These are phyloP conservation scores for Tylopilus rubrobrunneus DNA, from an alignment of 768 basidiomycete species.

Conservation along the genomic window DNA sequence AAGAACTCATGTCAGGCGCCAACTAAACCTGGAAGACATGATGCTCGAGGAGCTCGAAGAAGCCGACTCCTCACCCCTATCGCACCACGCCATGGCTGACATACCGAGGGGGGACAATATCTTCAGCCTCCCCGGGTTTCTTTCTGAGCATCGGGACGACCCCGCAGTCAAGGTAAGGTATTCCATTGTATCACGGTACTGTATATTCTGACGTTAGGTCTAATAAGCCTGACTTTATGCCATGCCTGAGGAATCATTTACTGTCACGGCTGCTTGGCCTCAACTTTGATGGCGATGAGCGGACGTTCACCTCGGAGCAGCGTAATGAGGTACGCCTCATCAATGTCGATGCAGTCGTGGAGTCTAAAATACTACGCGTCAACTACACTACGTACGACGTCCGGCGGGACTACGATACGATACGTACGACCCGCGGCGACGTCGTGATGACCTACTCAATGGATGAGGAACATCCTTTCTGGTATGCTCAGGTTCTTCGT, in stretches of 20 bases:
- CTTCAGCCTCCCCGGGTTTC: background rate
- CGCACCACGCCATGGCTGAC: conserved; percentile 4
- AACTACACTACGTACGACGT: too few relatives aligned
- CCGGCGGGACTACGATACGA: too few relatives aligned
- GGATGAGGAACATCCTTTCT: too few relatives aligned
- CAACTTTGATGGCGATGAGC: conserved; percentile 7
- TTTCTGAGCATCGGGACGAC: conserved; percentile 6
- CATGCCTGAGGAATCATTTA: background rate
- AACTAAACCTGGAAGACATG: background rate
- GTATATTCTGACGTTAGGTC: too few relatives aligned
- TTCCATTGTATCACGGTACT: too few relatives aligned
- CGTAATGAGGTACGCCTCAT: background rate
- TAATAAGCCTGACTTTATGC: background rate
- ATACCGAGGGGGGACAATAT: background rate
- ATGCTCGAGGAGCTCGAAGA: background rate
- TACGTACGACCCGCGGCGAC: too few relatives aligned
- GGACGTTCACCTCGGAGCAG: conserved; percentile 3
- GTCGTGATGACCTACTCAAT: too few relatives aligned
- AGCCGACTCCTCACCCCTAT: background rate
- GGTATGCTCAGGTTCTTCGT: too few relatives aligned
- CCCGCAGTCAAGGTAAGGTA: conserved; percentile 6
- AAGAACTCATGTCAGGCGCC: background rate
- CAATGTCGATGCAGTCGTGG: too few relatives aligned
- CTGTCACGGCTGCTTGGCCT: background rate
- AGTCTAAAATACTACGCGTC: too few relatives aligned